Evolutionary conservation across 129 eudicot species (phyloP).

Genomic region (Tanacetum coccineum): DNA sequence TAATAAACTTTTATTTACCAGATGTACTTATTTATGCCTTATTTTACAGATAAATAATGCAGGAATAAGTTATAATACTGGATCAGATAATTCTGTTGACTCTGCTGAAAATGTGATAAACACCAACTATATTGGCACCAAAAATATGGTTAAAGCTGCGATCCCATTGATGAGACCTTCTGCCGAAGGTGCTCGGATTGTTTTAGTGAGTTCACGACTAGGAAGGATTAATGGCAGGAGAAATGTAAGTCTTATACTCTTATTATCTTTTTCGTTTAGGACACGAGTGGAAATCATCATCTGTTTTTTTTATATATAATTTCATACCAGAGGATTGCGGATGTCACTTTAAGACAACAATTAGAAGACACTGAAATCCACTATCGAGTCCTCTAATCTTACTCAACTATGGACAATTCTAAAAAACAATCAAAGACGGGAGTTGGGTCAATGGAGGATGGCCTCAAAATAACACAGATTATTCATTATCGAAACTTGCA

Average conservation of each 20-base stretch:
- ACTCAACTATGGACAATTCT: conserved; percentile 49
- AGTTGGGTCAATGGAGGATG: conserved; percentile 79
- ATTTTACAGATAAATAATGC: conserved; percentile 82
- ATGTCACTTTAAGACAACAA: conserved; percentile 53
- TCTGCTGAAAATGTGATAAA: conserved; percentile 66
- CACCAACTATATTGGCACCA: conserved; percentile 78
- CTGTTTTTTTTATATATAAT: background rate
- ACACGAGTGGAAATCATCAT: background rate
- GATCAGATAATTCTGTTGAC: conserved; percentile 79
- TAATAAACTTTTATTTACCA: conserved; percentile 1
- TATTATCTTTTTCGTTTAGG: background rate
- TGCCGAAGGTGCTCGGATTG: conserved; percentile 79
- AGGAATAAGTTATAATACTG: conserved; percentile 63
- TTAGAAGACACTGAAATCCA: conserved; percentile 50
- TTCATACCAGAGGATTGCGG: conserved; percentile 55
- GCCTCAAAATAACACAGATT: conserved; percentile 86
- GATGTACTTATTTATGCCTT: conserved; percentile 11
- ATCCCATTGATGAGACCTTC: conserved; percentile 83
- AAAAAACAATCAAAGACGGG: conserved; percentile 83
- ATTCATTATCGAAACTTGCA: conserved; percentile 84
- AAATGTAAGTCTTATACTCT: conserved; percentile 68
- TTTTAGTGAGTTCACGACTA: conserved; percentile 77
- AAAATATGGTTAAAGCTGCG: conserved; percentile 63
- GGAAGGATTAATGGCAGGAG: conserved; percentile 87
- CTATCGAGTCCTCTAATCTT: conserved; percentile 83